Percentiles rank a stretch among this genome's conserved stretches.
Conservation (phyloP, 2,329 filamentous ascomycete species). For the Aspergillus udagawae region DNA sequence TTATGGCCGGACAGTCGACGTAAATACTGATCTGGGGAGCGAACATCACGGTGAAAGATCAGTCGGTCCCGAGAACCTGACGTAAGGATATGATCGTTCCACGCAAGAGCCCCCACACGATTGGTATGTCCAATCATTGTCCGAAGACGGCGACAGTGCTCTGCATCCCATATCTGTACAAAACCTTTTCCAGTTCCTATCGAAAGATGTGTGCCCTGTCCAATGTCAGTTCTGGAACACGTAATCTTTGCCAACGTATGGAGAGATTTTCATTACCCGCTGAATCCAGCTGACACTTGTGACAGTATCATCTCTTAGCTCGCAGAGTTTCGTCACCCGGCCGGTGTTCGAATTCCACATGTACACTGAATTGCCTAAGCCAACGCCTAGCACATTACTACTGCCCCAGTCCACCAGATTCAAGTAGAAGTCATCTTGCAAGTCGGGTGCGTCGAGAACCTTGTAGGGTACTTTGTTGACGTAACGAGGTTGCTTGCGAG, state of each 20-base stretch:
- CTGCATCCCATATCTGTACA: conserved; percentile 97
- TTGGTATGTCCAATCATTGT: conserved; percentile 97
- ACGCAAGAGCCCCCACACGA: conserved; percentile 87
- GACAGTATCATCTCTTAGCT: conserved; percentile 85
- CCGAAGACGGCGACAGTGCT: conserved; percentile 74
- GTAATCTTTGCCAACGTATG: not conserved
- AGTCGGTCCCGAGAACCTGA: conserved; percentile 89
- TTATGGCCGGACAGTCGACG: conserved; percentile 89
- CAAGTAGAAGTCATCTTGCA: conserved; percentile 96
- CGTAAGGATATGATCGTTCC: conserved; percentile 96
- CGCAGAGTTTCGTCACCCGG: conserved; percentile 89
- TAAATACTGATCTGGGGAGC: conserved; percentile 85
- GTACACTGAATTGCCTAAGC: conserved; percentile 87
- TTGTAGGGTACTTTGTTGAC: conserved; percentile 98
- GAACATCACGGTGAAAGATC: conserved; percentile 94
- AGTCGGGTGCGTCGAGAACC: conserved; percentile 89
- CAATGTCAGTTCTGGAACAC: conserved; percentile 8
- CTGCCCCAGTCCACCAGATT: conserved; percentile 98
- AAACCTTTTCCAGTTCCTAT: conserved; percentile 93
- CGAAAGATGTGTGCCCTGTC: conserved; percentile 79
- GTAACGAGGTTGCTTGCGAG: conserved; percentile 79
- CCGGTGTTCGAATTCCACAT: conserved; percentile 97
- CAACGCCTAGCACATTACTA: conserved; percentile 88
- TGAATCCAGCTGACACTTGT: conserved; percentile 99
- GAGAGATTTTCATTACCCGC: conserved; percentile 45